A percentile compares a stretch with the other conserved stretches of the same genome.
Conservation (phyloP, 108 stramenopile species). For the Skeletonema potamos region DNA sequence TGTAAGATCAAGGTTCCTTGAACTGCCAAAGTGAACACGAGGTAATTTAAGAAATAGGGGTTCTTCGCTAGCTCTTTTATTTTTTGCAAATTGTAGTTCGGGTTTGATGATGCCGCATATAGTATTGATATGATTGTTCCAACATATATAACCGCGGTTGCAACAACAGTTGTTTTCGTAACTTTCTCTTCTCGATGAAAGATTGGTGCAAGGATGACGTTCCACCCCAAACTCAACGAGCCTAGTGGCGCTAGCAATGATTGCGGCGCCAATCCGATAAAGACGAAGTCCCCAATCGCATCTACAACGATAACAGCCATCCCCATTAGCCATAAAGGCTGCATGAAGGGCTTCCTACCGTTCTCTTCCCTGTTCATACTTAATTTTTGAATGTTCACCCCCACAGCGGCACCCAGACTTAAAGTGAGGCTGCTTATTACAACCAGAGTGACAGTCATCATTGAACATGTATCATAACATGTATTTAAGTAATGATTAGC, state of each 20-base stretch:
- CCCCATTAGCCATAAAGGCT: constrained; percentile 46
- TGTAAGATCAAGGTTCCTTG: not conserved
- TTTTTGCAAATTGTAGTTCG: constrained; percentile 35
- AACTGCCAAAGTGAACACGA: constrained; percentile 2
- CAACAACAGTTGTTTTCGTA: constrained; percentile 17
- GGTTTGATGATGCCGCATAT: constrained; percentile 32
- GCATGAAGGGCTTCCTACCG: constrained; percentile 18
- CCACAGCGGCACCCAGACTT: constrained; percentile 28
- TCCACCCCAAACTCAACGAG: constrained; percentile 48
- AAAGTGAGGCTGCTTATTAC: constrained; percentile 17
- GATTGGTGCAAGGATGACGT: constrained; percentile 37
- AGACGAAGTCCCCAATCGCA: constrained; percentile 44
- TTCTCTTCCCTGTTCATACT: constrained; percentile 24
- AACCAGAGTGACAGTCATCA: not conserved
- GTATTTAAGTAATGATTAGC: no score
- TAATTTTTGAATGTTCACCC: constrained; percentile 35
- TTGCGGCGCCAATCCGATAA: constrained; percentile 51
- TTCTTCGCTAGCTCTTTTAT: constrained; percentile 17
- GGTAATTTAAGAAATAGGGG: constrained; percentile 25
- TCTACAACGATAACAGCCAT: constrained; percentile 22
- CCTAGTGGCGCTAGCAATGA: constrained; percentile 50
- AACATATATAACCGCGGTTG: constrained; percentile 40
- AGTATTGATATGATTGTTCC: constrained; percentile 45
- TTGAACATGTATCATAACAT: no score
- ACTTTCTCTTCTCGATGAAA: constrained; percentile 32